Base-by-base conservation (phyloP, 2,329 filamentous ascomycete genomes). In the Exserohilum rostratum region DNA sequence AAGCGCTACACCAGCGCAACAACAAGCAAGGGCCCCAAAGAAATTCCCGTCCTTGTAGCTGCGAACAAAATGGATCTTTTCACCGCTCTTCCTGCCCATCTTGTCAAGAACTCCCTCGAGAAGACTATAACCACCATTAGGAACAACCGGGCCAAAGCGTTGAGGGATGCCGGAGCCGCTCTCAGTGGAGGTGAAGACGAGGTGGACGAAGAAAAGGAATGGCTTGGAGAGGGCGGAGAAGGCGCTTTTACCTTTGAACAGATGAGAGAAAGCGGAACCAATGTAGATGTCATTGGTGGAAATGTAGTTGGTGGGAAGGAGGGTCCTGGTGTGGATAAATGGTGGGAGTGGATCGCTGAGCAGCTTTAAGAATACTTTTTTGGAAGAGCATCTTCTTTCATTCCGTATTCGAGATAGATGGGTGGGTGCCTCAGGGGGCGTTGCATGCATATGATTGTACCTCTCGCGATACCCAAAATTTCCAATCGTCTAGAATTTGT, bases 31-130 rank as follows among this genome's bases (percentile, higher is more conserved):
- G 80, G 80, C 0, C 82, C 85, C 0, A 77, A 80, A 18, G 81
- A 84, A 18, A 82, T 95, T 7, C 87, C 90, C 0, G 83, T 99
- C 6, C 82, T 99, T 31, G 80, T 99, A 30, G 93, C 92, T 1
- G 93, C 92, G 49, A 99, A 98, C 77, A 99, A 99, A 82, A 84
- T 92, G 71, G 95, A 99, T 74, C 82, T 99, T 1, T 99, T 99
- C 73, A 97, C 95, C 0, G 91, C 93, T 6, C 79, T 97, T 46
- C 95, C 95, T 0, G 85, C 90, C 0, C 83, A 84, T 5, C 80
- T 96, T 29, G 90, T 97, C 55, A 88, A 85, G 74, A 82, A 82
- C 48, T 85, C 84, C 60, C 80, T 99, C 12, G 93, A 98, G 77
- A 80, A 83, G 11, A 93, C 97, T 74, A 86, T 98, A 56, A 86